A percentile compares a stretch with the other conserved stretches of the same genome.
These are phyloP conservation scores for Scheffersomyces segobiensis DNA, from an alignment of 1,139 yeast species.

Conservation along the genomic window DNA sequence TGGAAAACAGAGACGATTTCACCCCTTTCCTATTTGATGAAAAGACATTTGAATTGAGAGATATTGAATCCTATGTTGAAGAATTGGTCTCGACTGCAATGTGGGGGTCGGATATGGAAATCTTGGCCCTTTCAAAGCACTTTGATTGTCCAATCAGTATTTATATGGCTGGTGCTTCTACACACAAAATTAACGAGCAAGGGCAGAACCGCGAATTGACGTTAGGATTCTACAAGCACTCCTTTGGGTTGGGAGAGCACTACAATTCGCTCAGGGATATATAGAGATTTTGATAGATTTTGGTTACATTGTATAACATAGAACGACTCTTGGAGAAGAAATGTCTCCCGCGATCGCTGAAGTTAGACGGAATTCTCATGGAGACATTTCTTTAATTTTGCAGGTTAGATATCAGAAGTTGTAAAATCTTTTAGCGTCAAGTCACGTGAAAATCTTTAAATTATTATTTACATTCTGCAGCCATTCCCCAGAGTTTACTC, in stretches of 20 bases:
- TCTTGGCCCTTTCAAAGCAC: constrained; percentile 71
- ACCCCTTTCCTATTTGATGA: constrained; percentile 85
- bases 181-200: constrained; percentile 37
- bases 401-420: not conserved
- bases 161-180: constrained; percentile 72
- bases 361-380: not conserved
- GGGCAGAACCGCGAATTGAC: constrained; percentile 54
- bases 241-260: constrained; percentile 91
- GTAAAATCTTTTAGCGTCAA: not conserved
- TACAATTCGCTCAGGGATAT: constrained; percentile 76
- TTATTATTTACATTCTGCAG: not conserved
- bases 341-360: not conserved
- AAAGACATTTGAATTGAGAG: constrained; percentile 57
- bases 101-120: constrained; percentile 98
- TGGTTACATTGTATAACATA: not conserved
- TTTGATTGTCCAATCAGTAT: constrained; percentile 74
- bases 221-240: constrained; percentile 81
- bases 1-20: constrained; percentile 64
- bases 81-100: constrained; percentile 73
- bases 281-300: not conserved
- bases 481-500: not conserved
- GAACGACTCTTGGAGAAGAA: not conserved
- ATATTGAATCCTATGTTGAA: constrained; percentile 67
- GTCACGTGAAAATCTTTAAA: constrained; percentile 5
- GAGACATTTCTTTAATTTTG: not conserved